Conservation (phyloP, 2,329 filamentous ascomycete genomes). For the Claviceps sp. region DNA sequence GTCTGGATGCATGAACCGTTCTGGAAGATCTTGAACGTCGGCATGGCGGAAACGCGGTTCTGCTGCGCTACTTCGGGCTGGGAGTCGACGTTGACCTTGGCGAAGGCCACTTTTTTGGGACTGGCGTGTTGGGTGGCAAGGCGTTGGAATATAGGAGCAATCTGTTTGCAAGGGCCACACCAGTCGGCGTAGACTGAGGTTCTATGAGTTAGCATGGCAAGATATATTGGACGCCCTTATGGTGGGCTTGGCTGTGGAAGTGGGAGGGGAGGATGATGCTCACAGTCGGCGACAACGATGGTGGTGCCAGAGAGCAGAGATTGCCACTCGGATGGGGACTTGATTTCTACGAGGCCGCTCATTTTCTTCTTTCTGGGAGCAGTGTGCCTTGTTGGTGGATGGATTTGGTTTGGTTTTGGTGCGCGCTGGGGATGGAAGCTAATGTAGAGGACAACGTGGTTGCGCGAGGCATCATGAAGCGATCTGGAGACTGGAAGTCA, state of each 20-base stretch:
- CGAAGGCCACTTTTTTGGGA: slow-evolving; percentile 12
- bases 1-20: slow-evolving; percentile 59
- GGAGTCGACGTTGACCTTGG: slow-evolving; percentile 13
- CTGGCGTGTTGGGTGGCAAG: slow-evolving; percentile 14
- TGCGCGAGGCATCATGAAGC: too few species aligned
- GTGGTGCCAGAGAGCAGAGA: slow-evolving; percentile 57
- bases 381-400: too few species aligned
- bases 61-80: slow-evolving; percentile 37
- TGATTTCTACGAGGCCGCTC: slow-evolving; percentile 40
- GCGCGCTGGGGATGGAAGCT: too few species aligned
- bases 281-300: slow-evolving; percentile 85
- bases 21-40: slow-evolving; percentile 88
- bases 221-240: not conserved
- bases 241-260: not conserved
- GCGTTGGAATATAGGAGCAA: slow-evolving; percentile 41
- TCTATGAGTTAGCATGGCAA: slow-evolving; percentile 20
- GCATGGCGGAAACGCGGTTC: slow-evolving; percentile 73
- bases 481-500: too few species aligned
- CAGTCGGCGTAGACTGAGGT: slow-evolving; percentile 59
- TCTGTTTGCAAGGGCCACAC: slow-evolving; percentile 36
- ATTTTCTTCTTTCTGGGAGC: slow-evolving; percentile 16
- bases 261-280: slow-evolving; percentile 17
- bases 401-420: too few species aligned
- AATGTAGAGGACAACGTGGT: too few species aligned
- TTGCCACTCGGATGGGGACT: slow-evolving; percentile 57